Conservation (phyloP, 495 filamentous ascomycete genomes). For the Letharia lupina region DNA sequence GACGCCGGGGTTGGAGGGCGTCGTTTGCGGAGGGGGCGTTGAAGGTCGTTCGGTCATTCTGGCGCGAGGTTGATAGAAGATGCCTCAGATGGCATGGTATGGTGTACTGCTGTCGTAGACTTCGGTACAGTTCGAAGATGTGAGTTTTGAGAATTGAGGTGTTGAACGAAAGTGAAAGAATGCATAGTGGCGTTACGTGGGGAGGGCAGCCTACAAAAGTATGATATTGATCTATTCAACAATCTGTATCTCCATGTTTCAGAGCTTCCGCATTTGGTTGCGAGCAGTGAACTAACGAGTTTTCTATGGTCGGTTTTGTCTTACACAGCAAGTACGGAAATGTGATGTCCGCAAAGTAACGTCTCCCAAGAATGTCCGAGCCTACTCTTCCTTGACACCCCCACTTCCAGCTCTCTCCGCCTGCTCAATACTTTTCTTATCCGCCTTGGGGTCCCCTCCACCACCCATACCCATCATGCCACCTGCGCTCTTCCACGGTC, state of each 20-base stretch:
- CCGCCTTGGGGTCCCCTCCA: slow-evolving; percentile 69
- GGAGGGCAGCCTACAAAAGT: too few relatives aligned
- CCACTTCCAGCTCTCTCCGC: slow-evolving; percentile 80
- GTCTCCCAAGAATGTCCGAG: neutral
- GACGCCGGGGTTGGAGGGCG: slow-evolving; percentile 33
- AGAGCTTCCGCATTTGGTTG: too few relatives aligned
- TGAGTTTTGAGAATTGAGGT: neutral
- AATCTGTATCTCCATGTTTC: too few relatives aligned
- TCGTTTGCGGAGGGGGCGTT: slow-evolving; percentile 50
- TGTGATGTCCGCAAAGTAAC: neutral
- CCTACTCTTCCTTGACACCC: slow-evolving; percentile 80
- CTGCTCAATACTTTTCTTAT: slow-evolving; percentile 89
- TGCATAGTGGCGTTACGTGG: neutral
- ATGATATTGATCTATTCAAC: neutral
- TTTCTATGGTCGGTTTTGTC: neutral
- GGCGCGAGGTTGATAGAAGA: neutral
- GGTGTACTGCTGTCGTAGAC: neutral
- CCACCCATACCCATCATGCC: slow-evolving; percentile 70
- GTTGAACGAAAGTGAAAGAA: neutral
- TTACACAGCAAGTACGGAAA: neutral
- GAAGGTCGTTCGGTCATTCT: slow-evolving; percentile 38
- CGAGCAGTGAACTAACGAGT: too few relatives aligned
- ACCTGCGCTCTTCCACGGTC: slow-evolving; percentile 81
- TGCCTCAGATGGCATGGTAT: neutral
- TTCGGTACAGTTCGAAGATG: neutral